Percentiles rank a stretch among this genome's conserved stretches.
Conservation (phyloP, 164 flowering plant species). For the Vitis labrusca region DNA sequence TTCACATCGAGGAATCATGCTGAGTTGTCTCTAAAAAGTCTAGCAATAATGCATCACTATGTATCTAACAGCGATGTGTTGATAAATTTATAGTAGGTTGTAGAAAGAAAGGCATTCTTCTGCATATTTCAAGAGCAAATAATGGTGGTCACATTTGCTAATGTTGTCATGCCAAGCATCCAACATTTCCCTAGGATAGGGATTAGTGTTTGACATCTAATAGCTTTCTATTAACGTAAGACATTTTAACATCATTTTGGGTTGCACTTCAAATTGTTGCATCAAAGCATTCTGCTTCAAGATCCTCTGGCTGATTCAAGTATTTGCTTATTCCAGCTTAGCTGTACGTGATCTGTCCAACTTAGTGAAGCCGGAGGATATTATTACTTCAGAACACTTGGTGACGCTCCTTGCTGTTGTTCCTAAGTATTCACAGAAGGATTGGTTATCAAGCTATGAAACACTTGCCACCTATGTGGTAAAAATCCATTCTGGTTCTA, state of each 20-base stretch:
- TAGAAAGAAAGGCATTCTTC: background rate
- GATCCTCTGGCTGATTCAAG: background rate
- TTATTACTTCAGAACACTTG: slow-evolving; percentile 76
- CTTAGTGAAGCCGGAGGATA: slow-evolving; percentile 85
- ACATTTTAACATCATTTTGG: background rate
- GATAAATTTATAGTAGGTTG: background rate
- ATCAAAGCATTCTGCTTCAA: too few species aligned
- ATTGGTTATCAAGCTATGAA: slow-evolving; percentile 89
- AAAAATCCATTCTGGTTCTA: slow-evolving; percentile 16
- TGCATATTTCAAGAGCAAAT: background rate
- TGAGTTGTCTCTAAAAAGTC: too few species aligned
- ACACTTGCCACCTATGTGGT: slow-evolving; percentile 88
- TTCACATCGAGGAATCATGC: too few species aligned
- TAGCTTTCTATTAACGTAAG: background rate
- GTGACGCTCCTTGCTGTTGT: slow-evolving; percentile 90
- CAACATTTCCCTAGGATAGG: background rate
- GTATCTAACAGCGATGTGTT: background rate
- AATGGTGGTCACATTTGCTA: background rate
- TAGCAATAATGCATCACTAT: background rate
- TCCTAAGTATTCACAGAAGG: slow-evolving; percentile 93
- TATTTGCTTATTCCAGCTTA: slow-evolving; percentile 53
- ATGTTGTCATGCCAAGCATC: background rate
- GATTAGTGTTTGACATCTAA: background rate
- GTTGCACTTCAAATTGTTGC: too few species aligned
- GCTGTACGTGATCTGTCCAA: slow-evolving; percentile 94